Evolutionary conservation across 2,329 filamentous ascomycete genomes (phyloP).

Genomic region (Scortechinia acanthostroma): DNA sequence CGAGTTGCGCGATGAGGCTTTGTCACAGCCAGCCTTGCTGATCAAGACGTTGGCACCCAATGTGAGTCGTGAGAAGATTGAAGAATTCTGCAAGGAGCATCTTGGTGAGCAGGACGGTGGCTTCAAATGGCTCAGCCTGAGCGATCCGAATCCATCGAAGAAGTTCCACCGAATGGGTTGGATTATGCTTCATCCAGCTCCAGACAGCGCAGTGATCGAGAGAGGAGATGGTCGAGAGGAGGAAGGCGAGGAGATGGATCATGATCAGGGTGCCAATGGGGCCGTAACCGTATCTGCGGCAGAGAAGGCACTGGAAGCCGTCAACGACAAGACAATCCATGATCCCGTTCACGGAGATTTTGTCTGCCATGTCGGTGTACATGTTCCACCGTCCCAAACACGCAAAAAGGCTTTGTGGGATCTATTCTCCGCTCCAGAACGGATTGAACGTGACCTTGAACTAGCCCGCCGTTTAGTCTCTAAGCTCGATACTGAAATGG

Average conservation of each 20-base stretch:
- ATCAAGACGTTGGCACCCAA: conserved; percentile 98
- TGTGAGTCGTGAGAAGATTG: conserved; percentile 86
- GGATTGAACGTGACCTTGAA: conserved; percentile 81
- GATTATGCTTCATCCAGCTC: conserved; percentile 85
- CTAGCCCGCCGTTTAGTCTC: conserved; percentile 75
- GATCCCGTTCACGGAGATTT: conserved; percentile 92
- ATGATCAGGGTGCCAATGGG: conserved; percentile 42
- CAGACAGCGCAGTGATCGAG: conserved; percentile 55
- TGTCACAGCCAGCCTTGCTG: conserved; percentile 82
- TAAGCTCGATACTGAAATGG: conserved; percentile 80
- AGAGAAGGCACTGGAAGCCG: conserved; percentile 82
- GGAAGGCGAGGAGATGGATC: conserved; percentile 50
- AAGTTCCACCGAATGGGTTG: conserved; percentile 96
- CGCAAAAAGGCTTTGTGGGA: conserved; percentile 96
- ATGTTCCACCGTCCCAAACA: conserved; percentile 78
- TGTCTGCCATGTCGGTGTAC: conserved; percentile 92
- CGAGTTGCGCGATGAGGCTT: conserved; percentile 81
- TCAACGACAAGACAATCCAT: conserved; percentile 95
- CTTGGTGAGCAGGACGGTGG: conserved; percentile 84
- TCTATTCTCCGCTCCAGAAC: conserved; percentile 86
- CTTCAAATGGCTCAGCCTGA: conserved; percentile 91
- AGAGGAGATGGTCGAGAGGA: conserved; percentile 70
- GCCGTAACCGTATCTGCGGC: conserved; percentile 49
- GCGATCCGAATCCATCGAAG: conserved; percentile 93
- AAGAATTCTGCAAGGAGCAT: conserved; percentile 89